Base-by-base conservation (phyloP, 148 eudicot genomes). In the Vaccinium macrocarpon region DNA sequence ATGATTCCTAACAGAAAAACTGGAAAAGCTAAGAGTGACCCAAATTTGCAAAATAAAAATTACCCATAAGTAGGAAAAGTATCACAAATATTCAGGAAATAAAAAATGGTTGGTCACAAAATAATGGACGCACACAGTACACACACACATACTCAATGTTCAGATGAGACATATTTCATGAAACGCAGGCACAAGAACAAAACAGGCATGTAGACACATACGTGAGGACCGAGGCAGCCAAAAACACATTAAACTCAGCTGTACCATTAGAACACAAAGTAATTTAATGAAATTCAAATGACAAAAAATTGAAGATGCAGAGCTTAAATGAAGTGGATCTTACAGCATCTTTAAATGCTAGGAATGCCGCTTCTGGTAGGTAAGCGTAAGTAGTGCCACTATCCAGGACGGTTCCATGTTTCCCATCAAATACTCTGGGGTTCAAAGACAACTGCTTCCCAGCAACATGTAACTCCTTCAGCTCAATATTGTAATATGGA, bases 331-430 rank as follows among this genome's bases (percentile, higher is more conserved):
- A 66, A 84, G 51, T 16, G 83, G 85, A 88, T 80, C 96, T 93
- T 93, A 97, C 99, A 80, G 98, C 98, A 86, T 85, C 85, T 73
- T 91, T 95, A 82, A 97, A 95, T 78, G 93, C 95, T 80, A 78
- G 78, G 93, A 93, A 97, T 79, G 96, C 96, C 83, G 91, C 91
- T 88, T 95, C 93, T 16, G 98, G 98, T 53, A 95, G 88, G 87
- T 95, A 97, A 59, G 97, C 97, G 86, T 95, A 97, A 53, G 98
- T 97, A 57, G 98, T 95, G 84, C 98, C 98, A 84, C 98, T 97
- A 88, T 95, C 98, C 82, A 97, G 88, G 79, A 97, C 91, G 73
- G 97, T 91, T 86, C 99, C 99, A 86, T 92, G 93, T 84, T 94
- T 95, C 83, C 94, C 93, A 92, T 95, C 98, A 91, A 97, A 97